Conservation (phyloP, 495 filamentous ascomycete species). For the Stereocaulon alpinum region DNA sequence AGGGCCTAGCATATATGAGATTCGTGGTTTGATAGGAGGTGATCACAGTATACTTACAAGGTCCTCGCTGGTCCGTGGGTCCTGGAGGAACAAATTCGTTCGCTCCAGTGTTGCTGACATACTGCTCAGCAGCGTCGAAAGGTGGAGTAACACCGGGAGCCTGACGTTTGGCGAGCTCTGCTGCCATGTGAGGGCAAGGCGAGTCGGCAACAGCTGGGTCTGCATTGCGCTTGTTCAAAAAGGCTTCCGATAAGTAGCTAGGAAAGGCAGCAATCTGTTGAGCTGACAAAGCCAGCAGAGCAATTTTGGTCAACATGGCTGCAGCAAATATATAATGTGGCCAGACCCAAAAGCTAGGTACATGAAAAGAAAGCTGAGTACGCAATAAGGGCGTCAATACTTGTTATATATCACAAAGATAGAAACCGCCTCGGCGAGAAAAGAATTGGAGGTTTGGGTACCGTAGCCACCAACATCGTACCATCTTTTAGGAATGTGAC, state of each 20-base stretch:
- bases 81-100: conserved; percentile 25
- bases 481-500: too few species aligned
- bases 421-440: too few species aligned
- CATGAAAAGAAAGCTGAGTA: background rate
- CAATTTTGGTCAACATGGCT: background rate
- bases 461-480: too few species aligned
- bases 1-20: conserved; percentile 27
- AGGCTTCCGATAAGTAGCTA: conserved; percentile 5
- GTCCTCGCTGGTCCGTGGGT: conserved; percentile 23
- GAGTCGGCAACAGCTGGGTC: conserved; percentile 4
- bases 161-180: conserved; percentile 14
- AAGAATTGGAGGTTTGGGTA: too few species aligned
- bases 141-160: conserved; percentile 23
- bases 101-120: conserved; percentile 23
- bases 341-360: background rate
- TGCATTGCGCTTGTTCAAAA: conserved; percentile 3
- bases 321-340: background rate
- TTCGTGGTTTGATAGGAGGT: background rate
- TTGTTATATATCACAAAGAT: background rate
- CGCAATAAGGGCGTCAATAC: background rate
- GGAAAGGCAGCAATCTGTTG: conserved; percentile 8
- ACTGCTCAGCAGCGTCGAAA: conserved; percentile 27
- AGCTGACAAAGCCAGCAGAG: conserved; percentile 3
- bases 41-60: conserved; percentile 14
- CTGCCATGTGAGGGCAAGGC: conserved; percentile 10